Percentiles rank a stretch among this genome's conserved stretches.
phyloP scores from a whole-genome alignment of 2,329 filamentous ascomycete genomes.

The Cladophialophora chaetospira region DNA sequence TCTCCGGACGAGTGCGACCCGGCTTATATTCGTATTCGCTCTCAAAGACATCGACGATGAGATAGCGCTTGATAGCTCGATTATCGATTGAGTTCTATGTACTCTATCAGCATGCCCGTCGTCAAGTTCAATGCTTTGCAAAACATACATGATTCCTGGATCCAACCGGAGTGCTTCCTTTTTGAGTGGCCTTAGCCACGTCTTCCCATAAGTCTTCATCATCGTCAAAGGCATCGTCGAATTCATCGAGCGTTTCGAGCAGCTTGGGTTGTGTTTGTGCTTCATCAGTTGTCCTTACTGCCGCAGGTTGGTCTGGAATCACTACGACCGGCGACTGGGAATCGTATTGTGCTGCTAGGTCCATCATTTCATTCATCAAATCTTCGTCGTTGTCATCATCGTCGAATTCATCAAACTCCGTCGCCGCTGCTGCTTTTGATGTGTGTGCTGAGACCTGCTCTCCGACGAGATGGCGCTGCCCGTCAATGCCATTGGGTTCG shows the following conservation, averaged over 20 bases:
- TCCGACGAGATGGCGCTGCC: background rate
- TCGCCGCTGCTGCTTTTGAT: background rate
- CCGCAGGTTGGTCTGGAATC: background rate
- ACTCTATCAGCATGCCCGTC: conserved; percentile 61
- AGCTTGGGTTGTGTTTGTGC: conserved; percentile 8
- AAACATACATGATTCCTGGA: conserved; percentile 29
- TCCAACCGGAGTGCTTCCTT: conserved; percentile 62
- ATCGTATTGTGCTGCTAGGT: conserved; percentile 31
- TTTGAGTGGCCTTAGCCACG: conserved; percentile 62
- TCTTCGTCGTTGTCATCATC: conserved; percentile 37
- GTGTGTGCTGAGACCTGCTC: background rate
- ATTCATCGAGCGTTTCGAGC: conserved; percentile 31
- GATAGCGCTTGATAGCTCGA: conserved; percentile 80
- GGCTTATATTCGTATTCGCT: conserved; percentile 67
- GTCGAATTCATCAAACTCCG: conserved; percentile 34
- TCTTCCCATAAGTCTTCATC: conserved; percentile 73
- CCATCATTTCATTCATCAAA: conserved; percentile 35
- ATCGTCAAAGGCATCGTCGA: conserved; percentile 65
- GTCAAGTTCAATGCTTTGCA: conserved; percentile 48
- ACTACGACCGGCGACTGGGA: conserved; percentile 17
- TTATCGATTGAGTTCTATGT: conserved; percentile 65
- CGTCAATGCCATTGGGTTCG: no score
- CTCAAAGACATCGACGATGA: conserved; percentile 73
- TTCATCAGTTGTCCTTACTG: background rate
- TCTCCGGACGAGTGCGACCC: conserved; percentile 65